These are phyloP conservation scores for Blastomyces emzantsi DNA, from an alignment of 2,329 filamentous ascomycete species.

Conservation along the genomic window DNA sequence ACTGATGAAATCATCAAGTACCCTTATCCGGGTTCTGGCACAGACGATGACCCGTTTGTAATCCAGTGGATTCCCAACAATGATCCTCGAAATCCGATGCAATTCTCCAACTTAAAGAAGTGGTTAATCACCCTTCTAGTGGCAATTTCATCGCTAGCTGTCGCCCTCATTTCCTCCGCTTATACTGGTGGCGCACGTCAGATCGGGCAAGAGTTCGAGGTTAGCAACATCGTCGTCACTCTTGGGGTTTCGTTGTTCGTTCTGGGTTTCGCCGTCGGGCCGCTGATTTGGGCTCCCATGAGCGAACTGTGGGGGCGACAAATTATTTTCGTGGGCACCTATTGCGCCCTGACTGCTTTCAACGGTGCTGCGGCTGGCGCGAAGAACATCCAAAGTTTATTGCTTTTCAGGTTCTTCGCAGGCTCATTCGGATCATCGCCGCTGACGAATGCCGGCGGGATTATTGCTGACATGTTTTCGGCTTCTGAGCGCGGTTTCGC, in stretches of 20 bases:
- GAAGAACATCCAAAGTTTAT: constrained; percentile 47
- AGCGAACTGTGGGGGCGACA: constrained; percentile 56
- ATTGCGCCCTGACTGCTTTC: constrained; percentile 48
- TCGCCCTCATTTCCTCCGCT: constrained; percentile 61
- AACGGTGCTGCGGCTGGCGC: constrained; percentile 50
- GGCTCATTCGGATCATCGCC: constrained; percentile 50
- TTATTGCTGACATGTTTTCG: constrained; percentile 50
- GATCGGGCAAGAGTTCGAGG: constrained; percentile 46
- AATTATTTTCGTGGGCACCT: constrained; percentile 51
- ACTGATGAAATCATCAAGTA: constrained; percentile 49
- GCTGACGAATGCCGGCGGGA: constrained; percentile 49
- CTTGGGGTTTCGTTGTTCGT: constrained; percentile 44
- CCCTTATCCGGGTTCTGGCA: constrained; percentile 53
- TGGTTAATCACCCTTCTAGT: constrained; percentile 57
- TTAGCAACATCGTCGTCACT: constrained; percentile 38
- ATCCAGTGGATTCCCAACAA: constrained; percentile 56
- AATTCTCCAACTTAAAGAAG: constrained; percentile 49
- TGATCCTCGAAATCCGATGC: constrained; percentile 59
- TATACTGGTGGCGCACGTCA: constrained; percentile 48
- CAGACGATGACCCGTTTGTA: constrained; percentile 56
- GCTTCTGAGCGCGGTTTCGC: constrained; percentile 45
- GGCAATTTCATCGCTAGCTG: constrained; percentile 57
- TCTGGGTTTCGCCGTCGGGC: constrained; percentile 50
- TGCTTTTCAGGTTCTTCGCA: constrained; percentile 56
- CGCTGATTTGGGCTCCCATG: constrained; percentile 57